Evolutionary conservation across 2,329 filamentous ascomycete species (phyloP).

Genomic region (Verticillium dahliae): DNA sequence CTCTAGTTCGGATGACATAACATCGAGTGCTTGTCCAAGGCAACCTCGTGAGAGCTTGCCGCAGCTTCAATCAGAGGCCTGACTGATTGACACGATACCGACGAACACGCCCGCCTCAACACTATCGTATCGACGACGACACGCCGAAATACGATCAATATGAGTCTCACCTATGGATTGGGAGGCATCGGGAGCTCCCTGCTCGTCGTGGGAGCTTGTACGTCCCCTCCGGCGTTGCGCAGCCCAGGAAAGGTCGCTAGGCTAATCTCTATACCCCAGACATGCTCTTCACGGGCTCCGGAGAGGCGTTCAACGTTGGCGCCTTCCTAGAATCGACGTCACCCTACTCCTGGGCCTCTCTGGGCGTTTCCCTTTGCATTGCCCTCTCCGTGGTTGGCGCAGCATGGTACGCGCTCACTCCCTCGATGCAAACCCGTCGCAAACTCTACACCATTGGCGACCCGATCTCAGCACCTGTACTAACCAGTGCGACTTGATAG

Average conservation of each 20-base stretch:
- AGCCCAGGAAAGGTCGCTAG: not conserved
- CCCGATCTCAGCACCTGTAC: not conserved
- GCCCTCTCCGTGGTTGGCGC: constrained; percentile 93
- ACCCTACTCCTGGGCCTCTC: constrained; percentile 85
- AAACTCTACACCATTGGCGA: not conserved
- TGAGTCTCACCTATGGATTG: constrained; percentile 68
- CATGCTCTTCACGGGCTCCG: constrained; percentile 96
- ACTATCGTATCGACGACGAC: constrained; percentile 10
- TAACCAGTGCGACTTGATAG: constrained; percentile 36
- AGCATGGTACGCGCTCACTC: constrained; percentile 65
- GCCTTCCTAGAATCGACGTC: constrained; percentile 91
- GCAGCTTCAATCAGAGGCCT: constrained; percentile 10
- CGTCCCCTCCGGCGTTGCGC: constrained; percentile 25
- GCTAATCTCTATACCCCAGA: constrained; percentile 48
- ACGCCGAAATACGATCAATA: constrained; percentile 31
- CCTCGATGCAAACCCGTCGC: not conserved
- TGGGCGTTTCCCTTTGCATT: constrained; percentile 91
- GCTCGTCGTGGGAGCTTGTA: constrained; percentile 72
- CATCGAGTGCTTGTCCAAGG: not conserved
- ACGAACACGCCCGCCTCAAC: not conserved
- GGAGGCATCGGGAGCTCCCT: constrained; percentile 64
- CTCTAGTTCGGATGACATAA: not conserved
- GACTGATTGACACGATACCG: not conserved
- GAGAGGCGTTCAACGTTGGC: constrained; percentile 95
- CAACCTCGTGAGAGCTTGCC: constrained; percentile 9